Evolutionary conservation across 1,284 basidiomycete species (phyloP), one percentile per base, ranked within the genome.

Genomic region (Gymnopus androsaceus): DNA sequence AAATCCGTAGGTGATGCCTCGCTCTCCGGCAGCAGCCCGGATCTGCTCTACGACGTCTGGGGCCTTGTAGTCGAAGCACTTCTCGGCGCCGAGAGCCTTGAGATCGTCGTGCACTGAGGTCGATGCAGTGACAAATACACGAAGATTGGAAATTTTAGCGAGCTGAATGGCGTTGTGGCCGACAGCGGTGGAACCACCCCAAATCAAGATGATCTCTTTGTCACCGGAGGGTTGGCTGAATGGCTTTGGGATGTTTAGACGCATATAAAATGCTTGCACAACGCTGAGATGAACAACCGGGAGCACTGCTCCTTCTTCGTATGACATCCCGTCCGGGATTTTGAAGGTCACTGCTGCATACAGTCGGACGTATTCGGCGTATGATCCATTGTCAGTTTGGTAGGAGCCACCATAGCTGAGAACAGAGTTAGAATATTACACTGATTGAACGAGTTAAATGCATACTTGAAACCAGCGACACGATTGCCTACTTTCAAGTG

Each of bases 161-260:
- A 79, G 65, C 61, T 79, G 75, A 19, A 79, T 67, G 2, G 72
- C 69, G 48, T 72, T 72, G 9, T 69, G 67, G 2, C 75, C 74
- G 30, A 71, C 69, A 1, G 71, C 65, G 4, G 72, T 69, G 4
- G 73, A 61, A 3, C 73, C 73, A 4, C 69, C 69, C 69, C 71
- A 76, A 15, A 76, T 64, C 14, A 76, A 65, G 44, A 76, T 59
- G 11, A 61, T 27, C 25, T 56, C 56, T 1, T 58, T 60, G 3
- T 46, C 51, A 4, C 55, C 44, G 4, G 38, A 58, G 2, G 57
- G 61, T 17, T 34, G 36, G 27, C 30, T 50, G 14, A 61, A 38
- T 14, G 61, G 67, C n/a, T 57, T 72, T 17, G 59, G 64, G 23
- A 66, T 64, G 45, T 54, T 58, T 41, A 66, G 63, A 11, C 56